These are phyloP conservation scores for Sporodiniella umbellata DNA, from an alignment of 371 early-diverging fungal genomes.

Conservation along the genomic window DNA sequence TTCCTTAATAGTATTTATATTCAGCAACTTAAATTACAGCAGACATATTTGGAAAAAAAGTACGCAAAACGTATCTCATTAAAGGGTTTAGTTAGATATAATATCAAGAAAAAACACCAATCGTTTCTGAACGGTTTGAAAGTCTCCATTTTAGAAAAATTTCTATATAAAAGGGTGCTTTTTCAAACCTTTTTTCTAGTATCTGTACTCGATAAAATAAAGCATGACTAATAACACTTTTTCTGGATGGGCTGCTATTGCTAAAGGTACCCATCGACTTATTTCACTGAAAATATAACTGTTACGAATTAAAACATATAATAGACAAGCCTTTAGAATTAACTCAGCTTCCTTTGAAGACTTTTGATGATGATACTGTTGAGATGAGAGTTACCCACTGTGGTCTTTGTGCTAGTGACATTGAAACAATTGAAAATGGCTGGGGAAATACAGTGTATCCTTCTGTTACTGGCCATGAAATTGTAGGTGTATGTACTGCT, in stretches of 20 bases:
- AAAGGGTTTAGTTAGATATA: too few relatives aligned
- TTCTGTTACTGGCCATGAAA: slow-evolving; percentile 58
- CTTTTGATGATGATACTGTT: slow-evolving; percentile 44
- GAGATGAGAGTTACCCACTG: slow-evolving; percentile 52
- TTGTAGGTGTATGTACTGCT: slow-evolving; percentile 45
- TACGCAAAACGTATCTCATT: too few relatives aligned
- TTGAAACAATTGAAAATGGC: slow-evolving; percentile 56
- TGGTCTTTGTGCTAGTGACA: slow-evolving; percentile 52
- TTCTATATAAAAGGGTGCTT: too few relatives aligned
- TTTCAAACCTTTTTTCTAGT: too few relatives aligned
- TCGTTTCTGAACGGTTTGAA: too few relatives aligned
- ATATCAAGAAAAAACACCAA: too few relatives aligned
- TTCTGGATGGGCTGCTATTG: slow-evolving; percentile 20
- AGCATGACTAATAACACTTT: slow-evolving; percentile 8
- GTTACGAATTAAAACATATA: slow-evolving; percentile 1
- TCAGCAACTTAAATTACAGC: too few relatives aligned
- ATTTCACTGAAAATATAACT: neutral
- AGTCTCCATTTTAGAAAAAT: too few relatives aligned
- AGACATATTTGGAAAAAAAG: too few relatives aligned
- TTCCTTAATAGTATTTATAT: too few relatives aligned
- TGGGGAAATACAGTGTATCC: slow-evolving; percentile 56
- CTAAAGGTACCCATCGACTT: slow-evolving; percentile 9
- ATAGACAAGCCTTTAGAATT: slow-evolving; percentile 6
- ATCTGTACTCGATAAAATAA: too few relatives aligned
- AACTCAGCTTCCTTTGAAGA: slow-evolving; percentile 24